Percentiles rank a stretch among this genome's conserved stretches.
Conservation (phyloP, 257 asterid genomes). For the Salvia splendens region DNA sequence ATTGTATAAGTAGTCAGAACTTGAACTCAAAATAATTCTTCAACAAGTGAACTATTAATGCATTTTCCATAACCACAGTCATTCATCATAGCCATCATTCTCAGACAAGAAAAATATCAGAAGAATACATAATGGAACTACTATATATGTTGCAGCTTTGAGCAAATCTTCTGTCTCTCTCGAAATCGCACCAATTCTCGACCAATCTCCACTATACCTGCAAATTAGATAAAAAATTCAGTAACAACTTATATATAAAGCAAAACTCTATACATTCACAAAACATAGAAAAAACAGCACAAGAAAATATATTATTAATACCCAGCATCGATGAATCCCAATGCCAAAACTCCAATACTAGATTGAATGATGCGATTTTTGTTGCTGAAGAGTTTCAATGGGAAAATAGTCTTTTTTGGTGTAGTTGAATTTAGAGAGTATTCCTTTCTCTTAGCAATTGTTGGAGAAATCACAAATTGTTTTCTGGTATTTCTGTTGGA, state of each 20-base stretch:
- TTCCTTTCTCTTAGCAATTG: slow-evolving; percentile 48
- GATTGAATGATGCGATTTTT: slow-evolving; percentile 52
- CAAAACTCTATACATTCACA: background rate
- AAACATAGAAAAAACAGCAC: background rate
- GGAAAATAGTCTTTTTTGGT: slow-evolving; percentile 34
- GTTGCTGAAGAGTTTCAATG: slow-evolving; percentile 40
- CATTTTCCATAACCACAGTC: slow-evolving; percentile 2
- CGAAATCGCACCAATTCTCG: slow-evolving; percentile 80
- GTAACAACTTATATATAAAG: background rate
- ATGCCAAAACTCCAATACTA: slow-evolving; percentile 56
- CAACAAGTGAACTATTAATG: background rate
- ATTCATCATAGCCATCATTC: slow-evolving; percentile 34
- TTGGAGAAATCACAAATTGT: slow-evolving; percentile 18
- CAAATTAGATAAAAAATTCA: background rate
- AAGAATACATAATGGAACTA: slow-evolving; percentile 65
- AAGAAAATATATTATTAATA: slow-evolving; percentile 23
- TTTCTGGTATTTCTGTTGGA: slow-evolving; percentile 29
- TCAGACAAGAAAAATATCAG: slow-evolving; percentile 40
- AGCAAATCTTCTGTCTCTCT: slow-evolving; percentile 61
- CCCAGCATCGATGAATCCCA: slow-evolving; percentile 94
- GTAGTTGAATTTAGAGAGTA: slow-evolving; percentile 37
- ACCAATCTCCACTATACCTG: slow-evolving; percentile 98
- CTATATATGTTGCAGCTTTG: slow-evolving; percentile 62
- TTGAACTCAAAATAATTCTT: background rate
- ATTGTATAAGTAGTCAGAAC: no score